Evolutionary conservation across 2,329 filamentous ascomycete species (phyloP).

Genomic region (Blastomyces emzantsi): DNA sequence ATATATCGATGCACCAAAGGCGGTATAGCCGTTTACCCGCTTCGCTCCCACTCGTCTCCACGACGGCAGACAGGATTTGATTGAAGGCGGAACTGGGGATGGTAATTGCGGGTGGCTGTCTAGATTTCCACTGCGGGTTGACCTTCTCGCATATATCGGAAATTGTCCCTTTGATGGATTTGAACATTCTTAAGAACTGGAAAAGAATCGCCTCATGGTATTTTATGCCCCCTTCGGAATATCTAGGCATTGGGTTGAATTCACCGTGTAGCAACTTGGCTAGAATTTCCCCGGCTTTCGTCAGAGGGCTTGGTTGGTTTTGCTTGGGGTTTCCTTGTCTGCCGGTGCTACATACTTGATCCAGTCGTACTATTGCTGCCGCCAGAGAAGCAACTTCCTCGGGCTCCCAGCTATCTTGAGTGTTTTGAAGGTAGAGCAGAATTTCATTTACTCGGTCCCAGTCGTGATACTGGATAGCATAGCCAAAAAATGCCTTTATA

Average conservation of each 20-base stretch:
- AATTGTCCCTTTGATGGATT: conserved; percentile 26
- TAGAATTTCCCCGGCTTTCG: conserved; percentile 26
- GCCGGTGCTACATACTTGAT: conserved; percentile 12
- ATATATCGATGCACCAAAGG: conserved; percentile 37
- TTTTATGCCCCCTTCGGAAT: conserved; percentile 9
- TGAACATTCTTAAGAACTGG: conserved; percentile 26
- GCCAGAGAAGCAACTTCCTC: conserved; percentile 30
- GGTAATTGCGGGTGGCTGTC: conserved; percentile 18
- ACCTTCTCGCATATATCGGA: conserved; percentile 21
- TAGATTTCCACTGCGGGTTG: conserved; percentile 15
- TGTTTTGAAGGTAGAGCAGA: conserved; percentile 27
- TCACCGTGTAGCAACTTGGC: conserved; percentile 28
- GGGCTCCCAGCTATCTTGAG: conserved; percentile 30
- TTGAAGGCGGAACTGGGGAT: conserved; percentile 42
- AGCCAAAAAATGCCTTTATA: conserved; percentile 29
- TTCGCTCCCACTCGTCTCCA: conserved; percentile 40
- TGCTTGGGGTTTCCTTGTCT: background rate
- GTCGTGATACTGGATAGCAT: conserved; percentile 25
- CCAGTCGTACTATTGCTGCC: conserved; percentile 34
- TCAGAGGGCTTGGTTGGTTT: conserved; percentile 18
- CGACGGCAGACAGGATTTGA: conserved; percentile 45
- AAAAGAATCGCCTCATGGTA: conserved; percentile 26
- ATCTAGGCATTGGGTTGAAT: conserved; percentile 23
- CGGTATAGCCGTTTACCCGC: conserved; percentile 43
- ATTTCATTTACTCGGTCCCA: conserved; percentile 29